These are phyloP conservation scores for Lepidium didymum DNA, from an alignment of 345 rosid species.

Conservation along the genomic window DNA sequence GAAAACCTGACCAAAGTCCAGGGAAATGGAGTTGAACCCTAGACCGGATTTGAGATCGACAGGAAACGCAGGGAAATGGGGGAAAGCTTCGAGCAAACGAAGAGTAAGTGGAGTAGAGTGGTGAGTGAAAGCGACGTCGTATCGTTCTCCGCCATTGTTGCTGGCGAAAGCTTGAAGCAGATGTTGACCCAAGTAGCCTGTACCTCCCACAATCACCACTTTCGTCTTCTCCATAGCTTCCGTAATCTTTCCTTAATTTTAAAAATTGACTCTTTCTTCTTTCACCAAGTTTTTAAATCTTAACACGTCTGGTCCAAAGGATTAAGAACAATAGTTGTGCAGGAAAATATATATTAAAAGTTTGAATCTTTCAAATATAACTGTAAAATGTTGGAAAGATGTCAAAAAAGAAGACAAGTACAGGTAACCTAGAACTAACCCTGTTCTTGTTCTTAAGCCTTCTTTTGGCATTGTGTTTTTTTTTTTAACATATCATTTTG, in stretches of 20 bases:
- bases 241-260: background rate
- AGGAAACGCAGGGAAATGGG: constrained; percentile 42
- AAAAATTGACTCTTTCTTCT: background rate
- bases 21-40: constrained; percentile 48
- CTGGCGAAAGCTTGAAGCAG: constrained; percentile 45
- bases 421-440: constrained; percentile 22
- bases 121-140: constrained; percentile 57
- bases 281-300: background rate
- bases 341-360: background rate
- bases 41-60: constrained; percentile 60
- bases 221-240: constrained; percentile 36
- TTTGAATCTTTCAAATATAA: background rate
- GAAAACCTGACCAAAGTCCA: constrained; percentile 41
- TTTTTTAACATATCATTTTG: background rate
- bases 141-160: constrained; percentile 26
- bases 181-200: constrained; percentile 91
- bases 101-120: constrained; percentile 48
- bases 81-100: constrained; percentile 46
- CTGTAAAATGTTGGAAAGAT: background rate
- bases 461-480: constrained; percentile 1
- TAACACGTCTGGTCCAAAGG: background rate
- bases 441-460: constrained; percentile 7
- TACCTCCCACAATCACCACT: constrained; percentile 79
- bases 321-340: background rate
- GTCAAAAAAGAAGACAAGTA: constrained; percentile 1